Base-by-base conservation (phyloP, 768 basidiomycete species). In the Suillus placidus region DNA sequence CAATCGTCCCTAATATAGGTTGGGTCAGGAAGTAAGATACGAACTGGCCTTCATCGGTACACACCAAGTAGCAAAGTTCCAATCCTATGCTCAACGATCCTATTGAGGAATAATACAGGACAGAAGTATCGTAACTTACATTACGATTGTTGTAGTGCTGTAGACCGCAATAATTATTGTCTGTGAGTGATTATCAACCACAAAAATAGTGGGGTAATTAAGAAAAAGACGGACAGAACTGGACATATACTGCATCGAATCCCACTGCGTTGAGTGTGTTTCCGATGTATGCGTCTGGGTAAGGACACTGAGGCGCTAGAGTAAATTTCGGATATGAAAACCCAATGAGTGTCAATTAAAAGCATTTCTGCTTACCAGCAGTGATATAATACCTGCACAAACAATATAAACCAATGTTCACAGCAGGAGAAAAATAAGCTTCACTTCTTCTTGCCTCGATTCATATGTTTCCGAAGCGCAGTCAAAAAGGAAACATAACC, bases 201-300 rank as follows among this genome's bases (percentile, higher is more conserved):
- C 14, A 35, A 78, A 77, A 77, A 35, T 6, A 49, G 9, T 20
- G 30, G 20, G 9, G 10, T 8, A 18, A 34, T 34, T 23, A 40
- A 23, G 20, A 34, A 32, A 37, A 14, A 68, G 64, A 58, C 66
- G 18, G 49, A 69, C 84, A 84, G 72, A 84, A 84, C 66, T 85
- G 84, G 26, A 85, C 84, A 52, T 82, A 84, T 60, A 85, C 74
- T 4, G 82, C 84, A 67, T 85, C 84, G 63, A 85, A 84, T 1
- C 69, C 74, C 32, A 81, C 83, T 0, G 70, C 72, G 68, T 80
- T 81, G 70, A 85, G 69, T 43, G 81, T 79, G 0, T 77, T 71
- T 7, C 82, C 80, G 6, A 85, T 70, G 56, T 79, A 78, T 5
- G 81, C 77, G 68, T 85, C 84, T 0, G 84, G 84, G 71, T 72